Evolutionary conservation across 352 stramenopile species (phyloP).

Genomic region (Plasmopara halstedii): DNA sequence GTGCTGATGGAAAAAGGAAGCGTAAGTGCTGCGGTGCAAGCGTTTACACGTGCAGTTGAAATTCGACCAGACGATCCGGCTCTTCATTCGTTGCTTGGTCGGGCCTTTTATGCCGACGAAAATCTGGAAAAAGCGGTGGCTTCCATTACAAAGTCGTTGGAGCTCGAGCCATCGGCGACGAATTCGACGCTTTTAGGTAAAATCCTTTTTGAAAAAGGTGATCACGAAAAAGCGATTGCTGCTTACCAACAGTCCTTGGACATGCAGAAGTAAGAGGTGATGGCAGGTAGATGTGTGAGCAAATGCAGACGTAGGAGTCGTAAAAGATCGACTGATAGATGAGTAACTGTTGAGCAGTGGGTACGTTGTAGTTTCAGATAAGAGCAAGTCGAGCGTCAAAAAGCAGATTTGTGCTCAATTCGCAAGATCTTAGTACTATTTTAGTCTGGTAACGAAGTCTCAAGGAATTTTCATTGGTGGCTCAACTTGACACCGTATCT

Average conservation of each 20-base stretch:
- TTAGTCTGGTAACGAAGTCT: too few relatives aligned
- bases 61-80: constrained; percentile 64
- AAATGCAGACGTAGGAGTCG: constrained; percentile 5
- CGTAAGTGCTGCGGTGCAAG: constrained; percentile 63
- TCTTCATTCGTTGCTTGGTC: constrained; percentile 73
- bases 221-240: constrained; percentile 80
- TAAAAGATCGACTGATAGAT: constrained; percentile 19
- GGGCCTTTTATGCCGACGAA: constrained; percentile 78
- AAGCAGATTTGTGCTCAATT: too few relatives aligned
- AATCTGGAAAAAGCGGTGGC: constrained; percentile 71
- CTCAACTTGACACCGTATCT: too few relatives aligned
- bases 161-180: constrained; percentile 67
- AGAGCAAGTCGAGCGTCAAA: too few relatives aligned
- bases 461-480: too few relatives aligned
- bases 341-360: constrained; percentile 1
- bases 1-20: constrained; percentile 82
- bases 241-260: constrained; percentile 80
- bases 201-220: constrained; percentile 83
- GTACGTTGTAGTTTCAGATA: too few relatives aligned
- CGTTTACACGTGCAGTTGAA: constrained; percentile 77
- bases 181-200: constrained; percentile 82
- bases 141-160: constrained; percentile 54
- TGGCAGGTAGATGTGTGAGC: constrained; percentile 24
- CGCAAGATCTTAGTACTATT: too few relatives aligned
- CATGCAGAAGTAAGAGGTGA: constrained; percentile 43